Evolutionary conservation across 176 grass and related monocot species (phyloP).

Genomic region (Cocos nucifera): DNA sequence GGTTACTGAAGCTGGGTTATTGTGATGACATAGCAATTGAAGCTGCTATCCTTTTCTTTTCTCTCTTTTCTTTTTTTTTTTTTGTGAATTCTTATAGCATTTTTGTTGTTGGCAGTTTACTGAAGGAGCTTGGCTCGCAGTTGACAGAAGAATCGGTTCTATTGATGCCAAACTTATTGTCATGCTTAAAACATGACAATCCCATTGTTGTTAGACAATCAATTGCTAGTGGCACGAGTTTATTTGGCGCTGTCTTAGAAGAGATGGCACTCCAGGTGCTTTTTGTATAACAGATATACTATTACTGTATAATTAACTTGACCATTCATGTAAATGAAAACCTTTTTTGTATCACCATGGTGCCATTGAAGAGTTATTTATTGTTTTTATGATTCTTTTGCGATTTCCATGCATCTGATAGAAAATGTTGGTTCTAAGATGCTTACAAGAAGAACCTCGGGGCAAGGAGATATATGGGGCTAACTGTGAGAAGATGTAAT

Average conservation of each 20-base stretch:
- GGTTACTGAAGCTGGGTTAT: too few relatives aligned
- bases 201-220: constrained; percentile 74
- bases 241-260: constrained; percentile 98
- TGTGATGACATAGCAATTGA: too few relatives aligned
- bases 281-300: constrained; percentile 31
- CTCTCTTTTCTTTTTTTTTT: too few relatives aligned
- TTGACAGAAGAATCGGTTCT: constrained; percentile 71
- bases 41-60: too few relatives aligned
- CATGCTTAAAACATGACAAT: constrained; percentile 74
- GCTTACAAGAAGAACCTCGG: background rate
- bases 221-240: constrained; percentile 94
- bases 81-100: constrained; percentile 2
- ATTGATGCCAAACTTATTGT: constrained; percentile 94
- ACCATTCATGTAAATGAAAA: constrained; percentile 44
- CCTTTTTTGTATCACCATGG: constrained; percentile 33
- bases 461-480: background rate
- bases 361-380: background rate
- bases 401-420: background rate
- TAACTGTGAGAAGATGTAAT: too few relatives aligned
- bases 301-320: constrained; percentile 55
- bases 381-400: background rate
- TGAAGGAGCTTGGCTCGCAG: constrained; percentile 61
- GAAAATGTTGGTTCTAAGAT: constrained; percentile 6
- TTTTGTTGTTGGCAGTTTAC: constrained; percentile 50
- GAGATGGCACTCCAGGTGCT: constrained; percentile 99